Evolutionary conservation across 352 stramenopile species (phyloP).

Genomic region (Phytophthora rubi): DNA sequence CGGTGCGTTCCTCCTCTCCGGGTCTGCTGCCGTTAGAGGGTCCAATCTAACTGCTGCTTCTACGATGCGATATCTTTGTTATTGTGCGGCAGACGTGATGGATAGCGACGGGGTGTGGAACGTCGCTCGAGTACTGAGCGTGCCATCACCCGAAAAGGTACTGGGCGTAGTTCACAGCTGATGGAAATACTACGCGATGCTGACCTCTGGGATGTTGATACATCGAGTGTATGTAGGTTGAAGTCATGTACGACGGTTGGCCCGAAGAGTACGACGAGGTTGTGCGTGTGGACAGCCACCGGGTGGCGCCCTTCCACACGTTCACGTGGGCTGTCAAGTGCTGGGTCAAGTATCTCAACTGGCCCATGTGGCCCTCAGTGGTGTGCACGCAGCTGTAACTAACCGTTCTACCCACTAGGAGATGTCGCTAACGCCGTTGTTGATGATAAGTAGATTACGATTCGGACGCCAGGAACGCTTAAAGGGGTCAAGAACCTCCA

Average conservation of each 20-base stretch:
- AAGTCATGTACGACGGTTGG: slow-evolving; percentile 79
- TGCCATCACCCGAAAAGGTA: slow-evolving; percentile 32
- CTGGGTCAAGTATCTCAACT: slow-evolving; percentile 83
- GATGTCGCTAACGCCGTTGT: background rate
- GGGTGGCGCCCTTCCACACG: slow-evolving; percentile 73
- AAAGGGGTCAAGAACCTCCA: slow-evolving; percentile 45
- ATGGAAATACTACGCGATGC: background rate
- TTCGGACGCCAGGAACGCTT: slow-evolving; percentile 54
- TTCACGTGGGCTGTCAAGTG: slow-evolving; percentile 82
- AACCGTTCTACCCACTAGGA: background rate
- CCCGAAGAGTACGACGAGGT: slow-evolving; percentile 62
- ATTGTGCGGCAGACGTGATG: slow-evolving; percentile 51
- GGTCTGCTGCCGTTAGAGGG: too few species aligned
- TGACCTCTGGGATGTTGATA: background rate
- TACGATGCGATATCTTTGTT: background rate
- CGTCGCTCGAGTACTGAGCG: slow-evolving; percentile 54
- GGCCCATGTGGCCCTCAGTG: slow-evolving; percentile 72
- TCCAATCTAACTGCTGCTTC: background rate
- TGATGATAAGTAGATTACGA: slow-evolving; percentile 50
- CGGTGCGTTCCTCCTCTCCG: slow-evolving; percentile 13
- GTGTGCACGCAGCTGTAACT: slow-evolving; percentile 32
- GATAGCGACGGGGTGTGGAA: slow-evolving; percentile 70
- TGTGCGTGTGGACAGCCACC: slow-evolving; percentile 56
- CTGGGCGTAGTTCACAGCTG: background rate
- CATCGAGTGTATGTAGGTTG: slow-evolving; percentile 43